phyloP scores from a whole-genome alignment of 1,284 basidiomycete species.

The Marasmius tenuissimus region DNA sequence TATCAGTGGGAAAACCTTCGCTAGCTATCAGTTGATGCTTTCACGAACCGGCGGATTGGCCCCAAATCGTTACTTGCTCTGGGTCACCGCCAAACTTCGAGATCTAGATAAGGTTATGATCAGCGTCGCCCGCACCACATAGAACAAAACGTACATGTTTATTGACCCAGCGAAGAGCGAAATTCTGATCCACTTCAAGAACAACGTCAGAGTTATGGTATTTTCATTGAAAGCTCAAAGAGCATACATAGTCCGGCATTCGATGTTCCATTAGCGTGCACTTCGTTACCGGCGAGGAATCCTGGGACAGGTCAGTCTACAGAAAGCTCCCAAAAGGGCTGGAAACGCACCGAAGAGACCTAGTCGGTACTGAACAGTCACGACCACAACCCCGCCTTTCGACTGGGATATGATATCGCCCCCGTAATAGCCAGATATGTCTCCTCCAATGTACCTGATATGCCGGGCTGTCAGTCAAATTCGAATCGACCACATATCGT shows the following conservation, averaged over 20 bases:
- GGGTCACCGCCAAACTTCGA: constrained; percentile 30
- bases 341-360: constrained; percentile 23
- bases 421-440: constrained; percentile 5
- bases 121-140: background rate
- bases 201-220: background rate
- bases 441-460: background rate
- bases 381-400: constrained; percentile 18
- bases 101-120: constrained; percentile 13
- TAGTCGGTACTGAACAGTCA: constrained; percentile 28
- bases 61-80: constrained; percentile 31
- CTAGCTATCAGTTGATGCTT: background rate
- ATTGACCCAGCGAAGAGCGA: constrained; percentile 32
- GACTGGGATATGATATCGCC: constrained; percentile 20
- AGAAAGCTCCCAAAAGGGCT: background rate
- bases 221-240: background rate
- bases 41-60: constrained; percentile 27
- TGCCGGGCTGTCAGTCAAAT: background rate
- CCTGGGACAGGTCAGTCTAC: background rate
- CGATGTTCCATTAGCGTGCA: constrained; percentile 24
- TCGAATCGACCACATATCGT: background rate
- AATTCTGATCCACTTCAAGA: constrained; percentile 28
- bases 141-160: constrained; percentile 20
- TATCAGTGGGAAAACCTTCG: background rate
- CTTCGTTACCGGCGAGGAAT: constrained; percentile 22
- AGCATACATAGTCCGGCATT: constrained; percentile 27